Conservation (phyloP, 169 alveolate genomes). For the Cryptosporidium ubiquitum region DNA sequence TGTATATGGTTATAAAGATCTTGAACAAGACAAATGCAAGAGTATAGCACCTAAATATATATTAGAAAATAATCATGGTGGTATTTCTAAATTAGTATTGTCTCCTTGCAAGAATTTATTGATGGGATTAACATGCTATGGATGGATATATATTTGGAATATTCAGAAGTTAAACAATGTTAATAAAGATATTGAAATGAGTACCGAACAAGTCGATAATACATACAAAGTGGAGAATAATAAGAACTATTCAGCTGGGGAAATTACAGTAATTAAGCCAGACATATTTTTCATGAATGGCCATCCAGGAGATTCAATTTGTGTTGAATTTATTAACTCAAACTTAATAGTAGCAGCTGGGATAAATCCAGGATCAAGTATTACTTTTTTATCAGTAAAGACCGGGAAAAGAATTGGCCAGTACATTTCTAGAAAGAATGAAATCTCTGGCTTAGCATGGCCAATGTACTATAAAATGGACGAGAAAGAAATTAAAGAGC, state of each 20-base stretch:
- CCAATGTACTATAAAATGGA: constrained; percentile 35
- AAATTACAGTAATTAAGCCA: constrained; percentile 1
- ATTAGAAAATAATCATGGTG: constrained; percentile 71
- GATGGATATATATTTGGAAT: constrained; percentile 70
- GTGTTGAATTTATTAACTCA: constrained; percentile 52
- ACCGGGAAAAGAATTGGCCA: constrained; percentile 44
- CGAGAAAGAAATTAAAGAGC: constrained; percentile 42
- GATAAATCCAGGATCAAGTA: constrained; percentile 50
- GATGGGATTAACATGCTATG: constrained; percentile 67
- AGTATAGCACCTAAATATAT: not conserved
- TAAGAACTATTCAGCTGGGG: not conserved
- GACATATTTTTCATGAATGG: not conserved
- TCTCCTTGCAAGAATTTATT: constrained; percentile 39
- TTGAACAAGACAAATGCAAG: not conserved
- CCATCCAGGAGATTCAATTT: constrained; percentile 63
- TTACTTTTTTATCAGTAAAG: constrained; percentile 46
- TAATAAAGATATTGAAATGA: not conserved
- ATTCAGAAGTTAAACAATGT: not conserved
- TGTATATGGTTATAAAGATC: constrained; percentile 16
- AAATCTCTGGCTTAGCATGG: constrained; percentile 63
- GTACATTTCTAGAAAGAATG: constrained; percentile 40
- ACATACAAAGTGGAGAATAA: too few relatives aligned
- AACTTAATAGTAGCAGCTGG: constrained; percentile 57
- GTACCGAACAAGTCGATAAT: not conserved
- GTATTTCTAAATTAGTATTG: constrained; percentile 20